Evolutionary conservation across 2,329 filamentous ascomycete genomes (phyloP).

Genomic region (Podosphaera xanthii): DNA sequence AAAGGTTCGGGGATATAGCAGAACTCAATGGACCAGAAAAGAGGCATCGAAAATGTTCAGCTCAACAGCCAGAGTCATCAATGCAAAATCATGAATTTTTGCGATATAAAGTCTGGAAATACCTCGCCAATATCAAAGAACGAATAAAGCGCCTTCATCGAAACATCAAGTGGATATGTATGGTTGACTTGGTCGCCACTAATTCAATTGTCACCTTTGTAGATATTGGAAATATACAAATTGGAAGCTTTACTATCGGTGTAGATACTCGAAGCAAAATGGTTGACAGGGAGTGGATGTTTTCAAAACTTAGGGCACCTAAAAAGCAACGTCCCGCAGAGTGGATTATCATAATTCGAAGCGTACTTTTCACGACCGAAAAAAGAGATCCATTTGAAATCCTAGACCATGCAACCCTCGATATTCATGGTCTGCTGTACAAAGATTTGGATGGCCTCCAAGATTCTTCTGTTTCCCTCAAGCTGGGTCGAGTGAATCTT

Average conservation of each 20-base stretch:
- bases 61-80: conserved; percentile 7
- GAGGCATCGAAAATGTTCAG: conserved; percentile 9
- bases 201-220: conserved; percentile 56
- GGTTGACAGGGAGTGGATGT: conserved; percentile 73
- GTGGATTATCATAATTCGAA: conserved; percentile 75
- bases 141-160: conserved; percentile 67
- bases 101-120: conserved; percentile 58
- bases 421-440: conserved; percentile 78
- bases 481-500: conserved; percentile 72
- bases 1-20: conserved; percentile 12
- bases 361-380: conserved; percentile 70
- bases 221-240: conserved; percentile 63
- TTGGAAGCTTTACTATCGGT: conserved; percentile 64
- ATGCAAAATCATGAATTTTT: conserved; percentile 15
- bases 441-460: conserved; percentile 66
- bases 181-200: conserved; percentile 72
- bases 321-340: conserved; percentile 56
- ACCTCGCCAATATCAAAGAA: conserved; percentile 59
- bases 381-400: conserved; percentile 70
- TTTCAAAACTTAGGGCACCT: conserved; percentile 51
- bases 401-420: conserved; percentile 68
- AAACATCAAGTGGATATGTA: conserved; percentile 66
- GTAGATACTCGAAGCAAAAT: conserved; percentile 84
- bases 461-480: conserved; percentile 75
- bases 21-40: conserved; percentile 11